phyloP scores from a whole-genome alignment of 1,139 yeast genomes.

The Blastobotrys malaysiensis region DNA sequence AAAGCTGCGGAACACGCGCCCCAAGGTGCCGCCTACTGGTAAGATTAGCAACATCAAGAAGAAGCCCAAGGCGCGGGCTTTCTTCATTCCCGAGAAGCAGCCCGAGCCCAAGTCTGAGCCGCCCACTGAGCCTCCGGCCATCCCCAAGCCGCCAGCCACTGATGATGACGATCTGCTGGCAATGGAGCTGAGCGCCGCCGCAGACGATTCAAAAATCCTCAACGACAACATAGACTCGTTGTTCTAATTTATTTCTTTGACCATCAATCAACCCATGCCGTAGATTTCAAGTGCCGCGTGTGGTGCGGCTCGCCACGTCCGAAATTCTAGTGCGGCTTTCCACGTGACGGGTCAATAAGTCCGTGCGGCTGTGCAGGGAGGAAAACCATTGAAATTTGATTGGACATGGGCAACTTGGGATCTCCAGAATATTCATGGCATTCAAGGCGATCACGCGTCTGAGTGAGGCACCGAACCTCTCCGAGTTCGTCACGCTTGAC shows the following conservation, averaged over 20 bases:
- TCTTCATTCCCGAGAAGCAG: constrained; percentile 15
- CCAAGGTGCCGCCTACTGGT: constrained; percentile 91
- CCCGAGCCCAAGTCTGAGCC: constrained; percentile 3
- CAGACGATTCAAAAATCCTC: not conserved
- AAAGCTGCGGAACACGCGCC: constrained; percentile 71
- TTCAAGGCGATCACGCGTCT: not conserved
- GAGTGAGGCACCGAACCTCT: constrained; percentile 20
- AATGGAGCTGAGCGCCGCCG: not conserved
- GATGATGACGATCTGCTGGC: not conserved
- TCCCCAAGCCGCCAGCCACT: not conserved
- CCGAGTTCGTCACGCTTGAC: constrained; percentile 26
- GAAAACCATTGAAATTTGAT: not conserved
- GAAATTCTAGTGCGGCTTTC: not conserved
- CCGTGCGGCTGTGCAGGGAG: not conserved
- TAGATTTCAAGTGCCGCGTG: too few species aligned
- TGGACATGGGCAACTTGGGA: not conserved
- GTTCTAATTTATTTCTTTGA: not conserved
- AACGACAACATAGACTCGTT: not conserved
- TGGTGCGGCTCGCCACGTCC: not conserved
- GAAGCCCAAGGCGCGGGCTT: constrained; percentile 29
- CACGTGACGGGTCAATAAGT: not conserved
- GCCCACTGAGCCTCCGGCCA: constrained; percentile 1
- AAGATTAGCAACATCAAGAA: constrained; percentile 71
- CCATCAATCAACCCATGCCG: too few species aligned
- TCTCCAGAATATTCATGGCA: not conserved